Evolutionary conservation across 495 filamentous ascomycete species (phyloP), one percentile per base, ranked within the genome.

Genomic region (Trichoderma reesei): DNA sequence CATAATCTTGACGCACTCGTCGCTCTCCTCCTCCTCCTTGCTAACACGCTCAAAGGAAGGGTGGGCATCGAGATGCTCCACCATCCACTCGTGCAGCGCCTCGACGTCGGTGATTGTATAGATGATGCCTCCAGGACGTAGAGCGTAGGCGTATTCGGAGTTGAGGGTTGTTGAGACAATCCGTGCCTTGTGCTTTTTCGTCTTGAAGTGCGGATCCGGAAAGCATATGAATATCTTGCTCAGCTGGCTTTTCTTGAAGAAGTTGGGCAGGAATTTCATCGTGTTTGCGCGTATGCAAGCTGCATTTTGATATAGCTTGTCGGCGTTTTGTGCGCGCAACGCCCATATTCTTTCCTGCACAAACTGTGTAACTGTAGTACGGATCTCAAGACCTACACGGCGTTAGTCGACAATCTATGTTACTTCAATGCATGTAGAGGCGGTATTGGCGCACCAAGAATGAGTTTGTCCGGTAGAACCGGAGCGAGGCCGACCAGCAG

Each of bases 51-150:
- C 81, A 72, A 91, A 92, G 59, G 82, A 80, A 41, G 80, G 81
- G 72, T 91, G 86, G 18, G 76, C 83, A 60, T 86, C 83, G 69
- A 98, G 92, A 78, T 96, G 89, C 68, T 82, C 78, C 66, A 90
- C 82, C 85, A 98, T 92, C 94, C 94, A 98, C 66, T 84, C 79
- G 73, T 96, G 90, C 69, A 98, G 81, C 70, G 96, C 91, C 74
- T 95, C 89, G 38, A 98, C 94, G 74, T 98, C 94, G 42, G 94
- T 98, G 68, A 98, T 96, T 33, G 93, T 97, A 69, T 97, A 98
- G 46, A 95, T 79, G 48, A 92, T 79, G 3, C 94, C 94, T 5
- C 90, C 91, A 0, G 91, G 91, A 60, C 80, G 79, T 66, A 98
- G 68, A 9, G 89, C 88, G 71, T 90, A 98, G 1, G 94, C 94